Base-by-base conservation (phyloP, 306 rosid species). In the Inga leiocalycina region DNA sequence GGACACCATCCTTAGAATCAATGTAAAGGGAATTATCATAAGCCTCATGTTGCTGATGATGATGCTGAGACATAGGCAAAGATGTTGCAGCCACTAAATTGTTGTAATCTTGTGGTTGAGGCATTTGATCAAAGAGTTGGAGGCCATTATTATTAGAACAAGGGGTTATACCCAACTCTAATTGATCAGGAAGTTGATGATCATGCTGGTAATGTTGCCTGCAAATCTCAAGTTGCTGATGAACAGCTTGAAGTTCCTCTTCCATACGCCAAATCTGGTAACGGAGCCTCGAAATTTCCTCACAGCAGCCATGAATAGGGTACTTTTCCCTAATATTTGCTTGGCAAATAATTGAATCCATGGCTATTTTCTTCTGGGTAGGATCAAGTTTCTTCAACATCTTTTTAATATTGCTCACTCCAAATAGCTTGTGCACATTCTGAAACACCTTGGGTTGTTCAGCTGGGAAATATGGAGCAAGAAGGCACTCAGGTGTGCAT, bases 401-500 rank as follows among this genome's bases (percentile, higher is more conserved):
- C 24, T 88, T 90, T 54, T 79, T 37, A 48, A 90, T 86, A 75
- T 90, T 90, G 79, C 88, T 76, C 2, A 90, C 93, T 44, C 93
- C 89, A 62, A 90, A 90, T 45, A 90, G 71, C 79, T 82, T 90
- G 81, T 90, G 93, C 2, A 87, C 89, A 56, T 90, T 88, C 51
- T 84, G 89, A 34, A 88, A 90, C 72, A 77, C 0, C 35, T 86
- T 86, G 7, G 90, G 91, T 24, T 90, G 89, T 45, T 90, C 89
- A 2, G 91, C 80, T 2, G 93, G 91, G 81, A 90, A 90, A 51
- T 79, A 90, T 2, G 88, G 91, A 8, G 90, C 86, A 20, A 89
- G 83, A 51, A 81, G 86, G 62, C 92, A 89, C 30, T 87, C 90
- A 1, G 88, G 7, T 0, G 89, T 83, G 79, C 92, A 89, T 65